Base-by-base conservation (phyloP, 2,329 filamentous ascomycete genomes). In the Cladophialophora bantiana region DNA sequence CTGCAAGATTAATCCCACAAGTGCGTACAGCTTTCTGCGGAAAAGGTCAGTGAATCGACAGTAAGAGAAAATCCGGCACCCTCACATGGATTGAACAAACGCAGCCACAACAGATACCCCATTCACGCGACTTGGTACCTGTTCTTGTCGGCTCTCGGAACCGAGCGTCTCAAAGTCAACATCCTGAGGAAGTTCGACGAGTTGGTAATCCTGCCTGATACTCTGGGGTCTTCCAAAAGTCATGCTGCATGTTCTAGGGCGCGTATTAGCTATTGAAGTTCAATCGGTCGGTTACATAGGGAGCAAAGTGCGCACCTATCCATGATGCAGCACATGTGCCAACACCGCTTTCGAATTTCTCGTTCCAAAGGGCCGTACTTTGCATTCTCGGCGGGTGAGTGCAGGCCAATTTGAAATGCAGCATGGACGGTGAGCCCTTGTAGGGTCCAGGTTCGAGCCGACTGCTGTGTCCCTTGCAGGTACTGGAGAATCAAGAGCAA, bases 211-310 rank as follows among this genome's bases (percentile, higher is more conserved):
- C 26, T 26, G 26, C 26, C 26, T 26, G n/a, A 60, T 48, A 31
- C 6, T 42, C 38, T 18, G 36, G 4, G 58, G 58, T 20, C 58
- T 50, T 60, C 58, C 58, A 35, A 60, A 60, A 4, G 58, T 60
- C 58, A 50, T 48, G 36, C 36, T 50, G n/a, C 20, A 50, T 18
- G 32, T 60, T 5, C 58, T 60, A 15, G 52, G 15, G 4, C 9
- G 6, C 2, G 26, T 26, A 26, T 26, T 26, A 26, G 26, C 26
- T 26, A 26, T 2, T 26, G 2, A 26, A 26, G 26, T 26, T 26
- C 26, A 26, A 26, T 26, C 26, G 26, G 26, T 26, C 26, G 26
- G 26, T 26, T 26, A 26, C 2, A 26, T 26, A 3, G 26, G 26
- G 26, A 26, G 2, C 3, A 26, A 26, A 3, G 26, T 26, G 26